phyloP scores from a whole-genome alignment of 2,329 filamentous ascomycete genomes.

The Colletotrichum simmondsii region DNA sequence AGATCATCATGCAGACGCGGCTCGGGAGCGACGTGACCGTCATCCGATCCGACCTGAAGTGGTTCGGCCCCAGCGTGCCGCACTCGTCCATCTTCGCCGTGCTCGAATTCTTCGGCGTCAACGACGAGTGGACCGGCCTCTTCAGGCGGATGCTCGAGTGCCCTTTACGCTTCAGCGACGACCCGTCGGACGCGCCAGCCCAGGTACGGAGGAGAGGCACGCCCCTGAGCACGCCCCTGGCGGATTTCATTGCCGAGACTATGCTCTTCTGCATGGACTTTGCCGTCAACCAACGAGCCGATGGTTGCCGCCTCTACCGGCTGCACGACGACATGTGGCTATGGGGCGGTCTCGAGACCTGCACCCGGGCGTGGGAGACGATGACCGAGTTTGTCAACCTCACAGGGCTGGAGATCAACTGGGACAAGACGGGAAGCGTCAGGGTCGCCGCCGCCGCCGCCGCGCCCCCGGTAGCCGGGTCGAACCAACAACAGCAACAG shows the following conservation, averaged over 20 bases:
- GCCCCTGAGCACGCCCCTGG: slow-evolving; percentile 66
- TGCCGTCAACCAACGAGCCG: slow-evolving; percentile 65
- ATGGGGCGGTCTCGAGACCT: slow-evolving; percentile 63
- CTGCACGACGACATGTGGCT: slow-evolving; percentile 75
- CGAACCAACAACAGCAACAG: background rate
- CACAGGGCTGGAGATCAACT: slow-evolving; percentile 66
- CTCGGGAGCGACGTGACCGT: slow-evolving; percentile 61
- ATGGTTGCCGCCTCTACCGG: slow-evolving; percentile 64
- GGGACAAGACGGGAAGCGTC: slow-evolving; percentile 66
- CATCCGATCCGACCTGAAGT: slow-evolving; percentile 67
- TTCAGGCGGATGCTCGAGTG: slow-evolving; percentile 64
- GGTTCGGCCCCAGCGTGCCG: slow-evolving; percentile 67
- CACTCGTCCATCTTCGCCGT: slow-evolving; percentile 65
- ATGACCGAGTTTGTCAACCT: slow-evolving; percentile 61
- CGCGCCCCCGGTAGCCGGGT: background rate
- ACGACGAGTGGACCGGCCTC: slow-evolving; percentile 62
- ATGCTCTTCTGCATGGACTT: slow-evolving; percentile 72
- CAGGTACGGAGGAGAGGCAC: slow-evolving; percentile 62
- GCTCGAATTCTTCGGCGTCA: slow-evolving; percentile 65
- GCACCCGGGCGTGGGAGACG: slow-evolving; percentile 61
- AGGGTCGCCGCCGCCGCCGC: slow-evolving; percentile 44
- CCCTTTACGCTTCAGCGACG: slow-evolving; percentile 62
- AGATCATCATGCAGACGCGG: slow-evolving; percentile 61
- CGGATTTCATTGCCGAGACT: slow-evolving; percentile 65
- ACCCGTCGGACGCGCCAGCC: slow-evolving; percentile 53